Evolutionary conservation across 768 basidiomycete genomes (phyloP), one percentile per base, ranked within the genome.

Genomic region (Myochromella boudieri): DNA sequence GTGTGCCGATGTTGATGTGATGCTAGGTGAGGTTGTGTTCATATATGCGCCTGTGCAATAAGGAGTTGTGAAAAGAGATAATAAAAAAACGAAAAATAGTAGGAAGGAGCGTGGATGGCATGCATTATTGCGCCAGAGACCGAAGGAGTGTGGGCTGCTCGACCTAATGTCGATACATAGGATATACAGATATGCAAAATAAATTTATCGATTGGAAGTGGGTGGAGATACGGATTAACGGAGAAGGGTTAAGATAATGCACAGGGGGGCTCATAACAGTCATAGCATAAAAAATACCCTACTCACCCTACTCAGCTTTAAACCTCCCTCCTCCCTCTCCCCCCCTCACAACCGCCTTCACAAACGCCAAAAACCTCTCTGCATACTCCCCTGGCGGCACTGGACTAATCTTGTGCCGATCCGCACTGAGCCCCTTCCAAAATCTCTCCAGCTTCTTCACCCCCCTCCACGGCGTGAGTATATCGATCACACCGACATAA

Each of bases 401-500:
- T 5, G 95, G 91, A 42, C 91, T 95, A 56, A 98, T 98, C 62
- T 90, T 95, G 60, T 94, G 91, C 93, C 87, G 70, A 72, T 97
- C 94, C 26, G 87, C 86, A 9, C 76, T 77, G 57, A 97, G 65
- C 21, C 93, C 91, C 70, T 97, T 95, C 91, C 92, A 98, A 47
- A 91, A 72, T 65, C 91, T 86, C 66, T 99, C 97, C 15, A 85
- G 44, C 63, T 81, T 82, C 76, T 99, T 99, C 50, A 78, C 56
- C 15, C 64, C 55, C 15, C 75, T 80, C 64, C 91, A 99, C 2
- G 95, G 95, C 20, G 97, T 98, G 49, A 95, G 69, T 54, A 97
- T 98, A 66, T 99, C 97, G 60, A 99, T 99, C 44, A 99, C 80
- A 18, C 97, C 95, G 7, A 97, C 73, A 65, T 97, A 97, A 65